A percentile compares a stretch with the other conserved stretches of the same genome.
Conservation (phyloP, 352 stramenopile species). For the Globisporangium perplexum region DNA sequence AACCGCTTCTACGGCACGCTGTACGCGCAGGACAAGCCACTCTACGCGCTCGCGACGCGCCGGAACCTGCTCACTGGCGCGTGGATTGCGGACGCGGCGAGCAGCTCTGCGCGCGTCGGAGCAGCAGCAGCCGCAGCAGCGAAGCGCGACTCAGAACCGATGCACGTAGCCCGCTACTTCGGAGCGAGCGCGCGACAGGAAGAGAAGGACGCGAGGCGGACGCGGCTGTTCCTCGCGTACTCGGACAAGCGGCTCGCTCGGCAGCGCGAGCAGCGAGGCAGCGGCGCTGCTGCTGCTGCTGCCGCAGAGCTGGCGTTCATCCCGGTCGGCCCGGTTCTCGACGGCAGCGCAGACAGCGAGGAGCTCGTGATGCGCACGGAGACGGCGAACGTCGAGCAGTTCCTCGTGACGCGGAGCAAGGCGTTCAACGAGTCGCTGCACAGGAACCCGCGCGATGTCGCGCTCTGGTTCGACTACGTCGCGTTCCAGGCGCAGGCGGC, state of each 20-base stretch:
- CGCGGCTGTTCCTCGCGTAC: constrained; percentile 61
- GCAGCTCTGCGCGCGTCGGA: neutral
- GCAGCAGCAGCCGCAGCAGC: neutral
- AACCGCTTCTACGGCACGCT: constrained; percentile 66
- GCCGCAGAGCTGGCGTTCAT: constrained; percentile 51
- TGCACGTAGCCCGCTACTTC: constrained; percentile 41
- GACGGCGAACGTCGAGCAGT: constrained; percentile 57
- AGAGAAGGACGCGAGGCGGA: constrained; percentile 33
- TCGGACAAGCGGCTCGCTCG: constrained; percentile 45
- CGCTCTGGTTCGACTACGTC: constrained; percentile 66
- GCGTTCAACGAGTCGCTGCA: constrained; percentile 31
- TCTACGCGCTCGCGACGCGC: constrained; percentile 54
- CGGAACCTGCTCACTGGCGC: constrained; percentile 35
- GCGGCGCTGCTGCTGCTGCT: too few relatives aligned
- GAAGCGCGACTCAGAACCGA: neutral
- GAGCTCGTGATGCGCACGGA: constrained; percentile 38
- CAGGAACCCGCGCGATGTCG: constrained; percentile 33
- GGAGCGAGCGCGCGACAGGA: constrained; percentile 29
- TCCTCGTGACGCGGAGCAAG: constrained; percentile 52
- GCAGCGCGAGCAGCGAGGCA: neutral
- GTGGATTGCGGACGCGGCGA: constrained; percentile 23
- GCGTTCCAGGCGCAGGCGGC: constrained; percentile 64
- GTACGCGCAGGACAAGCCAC: constrained; percentile 55
- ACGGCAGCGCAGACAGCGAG: constrained; percentile 5
- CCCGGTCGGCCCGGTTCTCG: constrained; percentile 45